Conservation (phyloP, 805 yeast genomes). For the Schwanniomyces vanrijiae region DNA sequence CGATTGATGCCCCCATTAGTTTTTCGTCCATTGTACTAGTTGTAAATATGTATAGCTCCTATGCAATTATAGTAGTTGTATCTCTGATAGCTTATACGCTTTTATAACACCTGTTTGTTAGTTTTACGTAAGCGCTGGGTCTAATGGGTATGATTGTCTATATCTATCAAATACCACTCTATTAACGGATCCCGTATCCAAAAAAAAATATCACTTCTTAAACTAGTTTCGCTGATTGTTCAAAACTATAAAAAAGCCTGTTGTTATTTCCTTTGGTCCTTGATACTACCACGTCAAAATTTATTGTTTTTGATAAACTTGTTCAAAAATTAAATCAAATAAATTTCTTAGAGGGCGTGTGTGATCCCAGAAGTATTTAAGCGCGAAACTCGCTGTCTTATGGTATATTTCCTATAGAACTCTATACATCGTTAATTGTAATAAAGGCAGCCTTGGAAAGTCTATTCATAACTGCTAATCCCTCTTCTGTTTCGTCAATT, state of each 20-base stretch:
- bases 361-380: not conserved
- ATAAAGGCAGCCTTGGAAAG: slow-evolving; percentile 77
- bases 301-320: not conserved
- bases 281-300: not conserved
- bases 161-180: slow-evolving; percentile 1
- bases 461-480: slow-evolving; percentile 93
- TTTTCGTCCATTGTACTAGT: not conserved
- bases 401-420: not conserved
- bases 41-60: not conserved
- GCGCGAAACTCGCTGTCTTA: not conserved
- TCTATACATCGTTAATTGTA: slow-evolving; percentile 22
- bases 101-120: not conserved
- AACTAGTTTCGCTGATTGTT: not conserved
- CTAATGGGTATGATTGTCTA: not conserved
- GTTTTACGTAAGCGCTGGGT: not conserved
- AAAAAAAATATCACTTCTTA: not conserved
- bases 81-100: not conserved
- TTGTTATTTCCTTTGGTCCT: not conserved
- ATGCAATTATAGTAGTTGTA: not conserved
- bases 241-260: not conserved
- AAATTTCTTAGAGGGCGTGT: not conserved
- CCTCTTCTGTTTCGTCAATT: slow-evolving; percentile 70
- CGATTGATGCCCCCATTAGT: slow-evolving; percentile 8
- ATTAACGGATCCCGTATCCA: not conserved
- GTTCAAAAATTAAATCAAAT: not conserved